These are phyloP conservation scores for Sporothrix curviconia DNA, from an alignment of 2,329 filamentous ascomycete genomes.

Conservation along the genomic window DNA sequence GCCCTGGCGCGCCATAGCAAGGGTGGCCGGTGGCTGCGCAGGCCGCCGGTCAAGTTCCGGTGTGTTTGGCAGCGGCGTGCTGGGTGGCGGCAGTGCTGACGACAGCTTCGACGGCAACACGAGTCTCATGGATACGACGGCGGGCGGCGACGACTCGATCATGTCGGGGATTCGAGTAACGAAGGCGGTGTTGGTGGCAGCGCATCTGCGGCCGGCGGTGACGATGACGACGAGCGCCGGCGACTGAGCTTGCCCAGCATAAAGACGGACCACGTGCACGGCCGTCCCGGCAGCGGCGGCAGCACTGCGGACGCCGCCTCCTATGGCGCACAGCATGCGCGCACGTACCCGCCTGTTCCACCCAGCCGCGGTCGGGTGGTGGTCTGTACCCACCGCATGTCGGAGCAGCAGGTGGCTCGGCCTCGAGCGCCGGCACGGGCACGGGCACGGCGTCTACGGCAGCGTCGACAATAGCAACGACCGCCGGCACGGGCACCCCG, in stretches of 20 bases:
- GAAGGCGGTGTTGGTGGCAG: constrained; percentile 21
- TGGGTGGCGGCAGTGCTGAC: constrained; percentile 10
- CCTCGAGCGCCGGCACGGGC: not conserved
- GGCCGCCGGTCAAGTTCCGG: constrained; percentile 82
- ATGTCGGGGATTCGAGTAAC: constrained; percentile 54
- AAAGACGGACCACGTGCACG: constrained; percentile 63
- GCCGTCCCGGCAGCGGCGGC: constrained; percentile 22
- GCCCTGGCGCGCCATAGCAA: constrained; percentile 92
- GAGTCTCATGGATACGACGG: constrained; percentile 9
- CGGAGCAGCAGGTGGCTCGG: too few species aligned
- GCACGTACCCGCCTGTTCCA: constrained; percentile 4
- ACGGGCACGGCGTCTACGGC: not conserved
- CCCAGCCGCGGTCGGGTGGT: constrained; percentile 41
- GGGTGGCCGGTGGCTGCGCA: constrained; percentile 88
- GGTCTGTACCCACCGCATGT: constrained; percentile 58
- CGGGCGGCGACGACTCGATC: constrained; percentile 43
- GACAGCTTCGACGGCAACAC: constrained; percentile 28
- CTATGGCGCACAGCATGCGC: not conserved
- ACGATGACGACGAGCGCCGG: constrained; percentile 56
- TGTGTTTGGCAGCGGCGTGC: constrained; percentile 72
- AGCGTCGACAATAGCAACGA: not conserved
- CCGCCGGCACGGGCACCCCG: constrained; percentile 28
- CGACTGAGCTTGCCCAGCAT: constrained; percentile 66
- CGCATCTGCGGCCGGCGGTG: constrained; percentile 30
- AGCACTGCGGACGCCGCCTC: not conserved